These are phyloP conservation scores for Hypoxylon sp. DNA, from an alignment of 2,329 filamentous ascomycete genomes.

Conservation along the genomic window DNA sequence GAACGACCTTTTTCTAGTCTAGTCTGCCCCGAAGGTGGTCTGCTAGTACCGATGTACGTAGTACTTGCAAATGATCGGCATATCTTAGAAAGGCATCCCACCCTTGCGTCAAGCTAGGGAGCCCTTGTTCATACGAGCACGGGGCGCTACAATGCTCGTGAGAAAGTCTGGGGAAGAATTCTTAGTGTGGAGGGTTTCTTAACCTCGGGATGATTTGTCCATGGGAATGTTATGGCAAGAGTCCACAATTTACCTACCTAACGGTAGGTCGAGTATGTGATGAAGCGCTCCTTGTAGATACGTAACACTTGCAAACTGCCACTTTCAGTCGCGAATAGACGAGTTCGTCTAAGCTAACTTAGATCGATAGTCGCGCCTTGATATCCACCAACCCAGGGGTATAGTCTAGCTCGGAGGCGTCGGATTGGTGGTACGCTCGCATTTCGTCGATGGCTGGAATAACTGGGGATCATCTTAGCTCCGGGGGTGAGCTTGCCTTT, in stretches of 20 bases:
- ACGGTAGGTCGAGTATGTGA: not conserved
- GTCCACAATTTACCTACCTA: not conserved
- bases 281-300: not conserved
- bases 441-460: not conserved
- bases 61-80: slow-evolving; percentile 40
- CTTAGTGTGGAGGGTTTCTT: slow-evolving; percentile 19
- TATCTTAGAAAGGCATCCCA: slow-evolving; percentile 44
- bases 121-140: slow-evolving; percentile 35
- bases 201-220: slow-evolving; percentile 11
- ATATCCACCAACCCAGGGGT: not conserved
- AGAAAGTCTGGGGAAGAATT: slow-evolving; percentile 48
- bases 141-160: slow-evolving; percentile 38
- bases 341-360: not conserved
- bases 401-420: not conserved
- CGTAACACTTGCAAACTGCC: not conserved
- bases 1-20: slow-evolving; percentile 36
- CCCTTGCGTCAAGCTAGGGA: slow-evolving; percentile 31
- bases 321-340: not conserved
- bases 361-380: not conserved
- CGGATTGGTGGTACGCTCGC: not conserved
- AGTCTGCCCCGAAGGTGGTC: slow-evolving; percentile 27
- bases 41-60: slow-evolving; percentile 18
- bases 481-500: slow-evolving; percentile 15
- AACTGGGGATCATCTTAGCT: slow-evolving; percentile 9
- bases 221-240: slow-evolving; percentile 9